A percentile compares a stretch with the other conserved stretches of the same genome.
Conservation (phyloP, 208 protist genomes). For the Vickermania spadyakhi region DNA sequence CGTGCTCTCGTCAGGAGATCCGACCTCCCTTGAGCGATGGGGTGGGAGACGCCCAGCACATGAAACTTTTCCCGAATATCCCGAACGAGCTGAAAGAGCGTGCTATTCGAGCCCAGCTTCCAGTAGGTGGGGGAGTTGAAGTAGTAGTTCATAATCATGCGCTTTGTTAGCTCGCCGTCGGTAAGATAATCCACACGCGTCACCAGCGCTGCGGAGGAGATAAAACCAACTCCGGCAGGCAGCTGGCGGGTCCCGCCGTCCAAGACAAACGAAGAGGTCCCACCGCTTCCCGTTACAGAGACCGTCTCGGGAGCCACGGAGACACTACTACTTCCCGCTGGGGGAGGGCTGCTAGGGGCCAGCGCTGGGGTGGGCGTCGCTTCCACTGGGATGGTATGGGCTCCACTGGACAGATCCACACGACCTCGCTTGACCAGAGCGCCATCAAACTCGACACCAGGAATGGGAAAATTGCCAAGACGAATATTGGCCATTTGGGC, state of each 20-base stretch:
- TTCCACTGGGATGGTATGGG: neutral
- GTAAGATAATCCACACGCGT: conserved; percentile 38
- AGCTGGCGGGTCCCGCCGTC: neutral
- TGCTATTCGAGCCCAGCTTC: conserved; percentile 15
- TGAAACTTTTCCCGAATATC: conserved; percentile 21
- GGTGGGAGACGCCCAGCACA: conserved; percentile 47
- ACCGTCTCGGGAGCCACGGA: neutral
- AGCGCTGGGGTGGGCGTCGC: neutral
- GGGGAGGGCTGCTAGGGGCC: neutral
- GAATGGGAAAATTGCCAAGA: conserved; percentile 28
- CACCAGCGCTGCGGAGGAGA: conserved; percentile 29
- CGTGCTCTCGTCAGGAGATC: conserved; percentile 19
- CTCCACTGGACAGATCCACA: neutral
- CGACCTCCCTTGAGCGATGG: conserved; percentile 4
- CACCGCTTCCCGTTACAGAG: neutral
- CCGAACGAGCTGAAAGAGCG: conserved; percentile 17
- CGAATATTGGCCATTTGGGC: conserved; percentile 32
- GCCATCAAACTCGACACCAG: conserved; percentile 43
- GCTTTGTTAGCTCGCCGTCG: conserved; percentile 27
- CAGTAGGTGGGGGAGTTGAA: conserved; percentile 39
- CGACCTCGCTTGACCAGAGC: conserved; percentile 18
- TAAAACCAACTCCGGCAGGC: neutral
- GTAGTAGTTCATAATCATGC: conserved; percentile 50
- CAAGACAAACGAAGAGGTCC: neutral
- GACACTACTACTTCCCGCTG: too few species aligned